phyloP scores from a whole-genome alignment of 1,284 basidiomycete species.

The Sutorius eximius region DNA sequence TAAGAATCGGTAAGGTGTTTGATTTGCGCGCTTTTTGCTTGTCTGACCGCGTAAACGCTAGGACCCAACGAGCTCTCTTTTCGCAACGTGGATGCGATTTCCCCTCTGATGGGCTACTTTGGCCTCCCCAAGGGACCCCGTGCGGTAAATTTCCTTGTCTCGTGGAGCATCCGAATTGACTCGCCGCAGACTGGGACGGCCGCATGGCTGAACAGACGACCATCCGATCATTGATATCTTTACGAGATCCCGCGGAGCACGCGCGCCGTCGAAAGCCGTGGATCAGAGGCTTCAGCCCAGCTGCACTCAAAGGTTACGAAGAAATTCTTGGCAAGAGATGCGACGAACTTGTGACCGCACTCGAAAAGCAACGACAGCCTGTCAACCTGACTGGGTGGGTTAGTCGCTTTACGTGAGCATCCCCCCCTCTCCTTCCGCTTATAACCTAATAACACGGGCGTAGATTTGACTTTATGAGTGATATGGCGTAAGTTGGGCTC shows the following conservation, averaged over 20 bases:
- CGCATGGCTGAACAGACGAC: conserved; percentile 32
- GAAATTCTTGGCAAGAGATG: conserved; percentile 41
- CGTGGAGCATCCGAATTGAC: conserved; percentile 8
- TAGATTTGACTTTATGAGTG: conserved; percentile 64
- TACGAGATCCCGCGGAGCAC: conserved; percentile 42
- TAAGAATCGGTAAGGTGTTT: conserved; percentile 34
- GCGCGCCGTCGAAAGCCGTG: conserved; percentile 50
- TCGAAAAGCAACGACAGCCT: conserved; percentile 36
- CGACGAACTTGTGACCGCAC: conserved; percentile 39
- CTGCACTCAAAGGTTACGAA: conserved; percentile 54
- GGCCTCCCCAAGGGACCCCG: conserved; percentile 55
- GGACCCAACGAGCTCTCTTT: conserved; percentile 60
- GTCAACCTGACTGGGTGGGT: conserved; percentile 48
- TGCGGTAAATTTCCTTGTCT: conserved; percentile 29
- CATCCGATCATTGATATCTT: conserved; percentile 32
- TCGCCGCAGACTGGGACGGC: conserved; percentile 34
- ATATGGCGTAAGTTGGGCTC: conserved; percentile 50
- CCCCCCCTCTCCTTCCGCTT: conserved; percentile 11
- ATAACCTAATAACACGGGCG: conserved; percentile 12
- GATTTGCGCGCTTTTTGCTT: not conserved
- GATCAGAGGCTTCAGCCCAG: conserved; percentile 50
- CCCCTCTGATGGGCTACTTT: conserved; percentile 44
- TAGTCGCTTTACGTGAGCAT: conserved; percentile 52
- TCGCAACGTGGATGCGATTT: conserved; percentile 41
- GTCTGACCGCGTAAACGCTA: conserved; percentile 21